A percentile compares a stretch with the other conserved stretches of the same genome.
phyloP scores from a whole-genome alignment of 2,329 filamentous ascomycete species.

The Hymenoscyphus infarciens region DNA sequence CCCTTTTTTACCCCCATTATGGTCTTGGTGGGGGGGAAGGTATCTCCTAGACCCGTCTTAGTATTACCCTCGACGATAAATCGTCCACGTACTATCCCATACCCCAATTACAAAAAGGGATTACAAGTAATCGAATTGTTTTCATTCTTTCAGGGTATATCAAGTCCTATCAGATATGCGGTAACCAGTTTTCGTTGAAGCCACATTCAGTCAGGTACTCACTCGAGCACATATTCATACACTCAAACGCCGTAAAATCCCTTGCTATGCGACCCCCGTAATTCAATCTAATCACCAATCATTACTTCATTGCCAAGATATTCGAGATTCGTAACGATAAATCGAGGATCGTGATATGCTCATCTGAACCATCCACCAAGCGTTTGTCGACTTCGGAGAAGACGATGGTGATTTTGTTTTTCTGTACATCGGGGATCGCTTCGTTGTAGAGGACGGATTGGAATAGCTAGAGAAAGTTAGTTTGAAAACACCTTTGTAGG shows the following conservation, averaged over 20 bases:
- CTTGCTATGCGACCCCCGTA: not conserved
- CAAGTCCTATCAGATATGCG: not conserved
- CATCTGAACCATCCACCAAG: slow-evolving; percentile 89
- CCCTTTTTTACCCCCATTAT: too few relatives aligned
- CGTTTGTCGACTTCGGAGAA: slow-evolving; percentile 96
- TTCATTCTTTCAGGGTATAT: not conserved
- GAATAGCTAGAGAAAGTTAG: slow-evolving; percentile 58
- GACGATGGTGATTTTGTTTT: slow-evolving; percentile 82
- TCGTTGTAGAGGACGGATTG: slow-evolving; percentile 81
- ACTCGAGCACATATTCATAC: not conserved
- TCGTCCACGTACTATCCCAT: too few relatives aligned
- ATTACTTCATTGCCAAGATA: slow-evolving; percentile 47
- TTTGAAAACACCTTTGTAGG: not conserved
- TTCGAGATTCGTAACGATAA: slow-evolving; percentile 75
- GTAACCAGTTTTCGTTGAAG: not conserved
- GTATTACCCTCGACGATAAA: too few relatives aligned
- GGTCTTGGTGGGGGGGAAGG: too few relatives aligned
- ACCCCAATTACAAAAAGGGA: too few relatives aligned
- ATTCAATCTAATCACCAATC: not conserved
- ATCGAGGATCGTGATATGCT: slow-evolving; percentile 88
- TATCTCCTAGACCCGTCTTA: too few relatives aligned
- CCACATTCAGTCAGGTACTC: not conserved
- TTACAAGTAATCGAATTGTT: not conserved
- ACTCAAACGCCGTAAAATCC: not conserved
- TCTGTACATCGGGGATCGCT: slow-evolving; percentile 75